Evolutionary conservation across 345 rosid species (phyloP).

Genomic region (Pistacia atlantica): DNA sequence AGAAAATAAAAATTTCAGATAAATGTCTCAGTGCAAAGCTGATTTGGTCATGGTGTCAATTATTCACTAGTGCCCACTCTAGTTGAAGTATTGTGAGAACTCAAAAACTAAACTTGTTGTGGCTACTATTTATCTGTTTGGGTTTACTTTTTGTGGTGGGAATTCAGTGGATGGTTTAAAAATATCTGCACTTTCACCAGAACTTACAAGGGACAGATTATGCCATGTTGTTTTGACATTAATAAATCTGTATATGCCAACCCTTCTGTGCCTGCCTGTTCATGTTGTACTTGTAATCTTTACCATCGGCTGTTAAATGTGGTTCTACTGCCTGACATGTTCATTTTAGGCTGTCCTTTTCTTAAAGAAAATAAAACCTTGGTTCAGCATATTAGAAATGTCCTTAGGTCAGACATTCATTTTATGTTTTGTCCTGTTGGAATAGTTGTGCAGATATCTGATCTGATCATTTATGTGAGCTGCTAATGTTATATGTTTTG

Average conservation of each 20-base stretch:
- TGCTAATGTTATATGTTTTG: background rate
- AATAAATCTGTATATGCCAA: background rate
- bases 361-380: background rate
- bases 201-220: background rate
- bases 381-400: background rate
- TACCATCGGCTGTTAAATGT: background rate
- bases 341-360: background rate
- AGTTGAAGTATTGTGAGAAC: too few species aligned
- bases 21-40: too few species aligned
- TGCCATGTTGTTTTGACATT: background rate
- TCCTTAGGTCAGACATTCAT: background rate
- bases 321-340: background rate
- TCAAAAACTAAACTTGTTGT: too few species aligned
- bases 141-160: background rate
- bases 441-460: background rate
- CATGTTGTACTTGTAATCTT: background rate
- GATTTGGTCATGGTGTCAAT: too few species aligned
- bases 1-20: too few species aligned
- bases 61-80: too few species aligned
- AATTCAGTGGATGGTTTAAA: constrained; percentile 1
- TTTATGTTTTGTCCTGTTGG: background rate
- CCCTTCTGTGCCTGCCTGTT: background rate
- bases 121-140: too few species aligned
- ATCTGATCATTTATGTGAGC: background rate
- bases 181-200: background rate